These are phyloP conservation scores for Alopecurus myosuroides DNA, from an alignment of 176 grass and related monocot species.

Conservation along the genomic window DNA sequence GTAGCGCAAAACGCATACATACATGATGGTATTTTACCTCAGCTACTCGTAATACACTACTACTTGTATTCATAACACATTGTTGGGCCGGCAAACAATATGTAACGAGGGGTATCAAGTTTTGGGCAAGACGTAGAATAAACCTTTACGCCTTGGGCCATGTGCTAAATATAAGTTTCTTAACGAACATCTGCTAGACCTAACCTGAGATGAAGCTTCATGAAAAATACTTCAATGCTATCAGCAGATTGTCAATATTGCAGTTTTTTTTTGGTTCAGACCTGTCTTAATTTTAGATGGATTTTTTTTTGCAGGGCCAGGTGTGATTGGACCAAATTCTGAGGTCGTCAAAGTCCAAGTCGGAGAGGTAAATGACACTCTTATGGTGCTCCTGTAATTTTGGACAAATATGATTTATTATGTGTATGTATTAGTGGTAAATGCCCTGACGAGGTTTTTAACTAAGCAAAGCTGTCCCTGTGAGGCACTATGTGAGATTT, in stretches of 20 bases:
- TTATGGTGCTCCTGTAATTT: neutral
- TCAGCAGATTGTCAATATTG: neutral
- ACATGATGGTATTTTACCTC: too few species aligned
- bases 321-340: constrained; percentile 47
- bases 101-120: too few species aligned
- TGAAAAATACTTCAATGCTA: neutral
- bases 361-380: constrained; percentile 64
- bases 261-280: neutral
- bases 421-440: neutral
- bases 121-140: too few species aligned
- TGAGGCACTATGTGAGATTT: too few species aligned
- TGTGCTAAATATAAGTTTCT: too few species aligned
- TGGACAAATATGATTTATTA: neutral
- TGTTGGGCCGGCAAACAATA: too few species aligned
- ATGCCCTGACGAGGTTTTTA: neutral
- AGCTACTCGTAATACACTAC: too few species aligned
- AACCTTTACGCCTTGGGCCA: too few species aligned
- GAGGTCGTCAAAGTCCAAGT: constrained; percentile 65
- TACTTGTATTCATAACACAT: too few species aligned
- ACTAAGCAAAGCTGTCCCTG: neutral
- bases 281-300: neutral
- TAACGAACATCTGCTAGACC: too few species aligned
- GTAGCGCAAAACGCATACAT: neutral
- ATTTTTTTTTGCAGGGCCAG: constrained; percentile 34
- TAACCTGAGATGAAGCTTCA: neutral